phyloP scores from a whole-genome alignment of 1,139 yeast species.

The Trichomonascaceae sp. region DNA sequence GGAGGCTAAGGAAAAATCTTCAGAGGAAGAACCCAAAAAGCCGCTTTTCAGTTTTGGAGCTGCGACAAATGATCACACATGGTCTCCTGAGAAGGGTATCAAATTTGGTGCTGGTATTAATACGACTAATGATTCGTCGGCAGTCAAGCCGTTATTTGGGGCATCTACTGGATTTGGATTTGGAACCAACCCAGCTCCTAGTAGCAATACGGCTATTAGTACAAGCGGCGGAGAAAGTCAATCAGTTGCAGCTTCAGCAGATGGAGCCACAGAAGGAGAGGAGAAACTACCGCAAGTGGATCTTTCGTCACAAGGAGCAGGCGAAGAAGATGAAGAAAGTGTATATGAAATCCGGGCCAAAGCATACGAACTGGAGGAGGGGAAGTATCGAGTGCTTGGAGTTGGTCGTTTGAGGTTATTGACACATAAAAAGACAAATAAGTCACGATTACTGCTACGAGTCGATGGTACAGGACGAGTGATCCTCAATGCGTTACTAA shows the following conservation, averaged over 20 bases:
- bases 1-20: constrained; percentile 3
- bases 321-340: constrained; percentile 77
- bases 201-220: constrained; percentile 11
- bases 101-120: constrained; percentile 26
- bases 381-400: constrained; percentile 44
- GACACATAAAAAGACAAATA: constrained; percentile 49
- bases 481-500: constrained; percentile 60
- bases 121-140: constrained; percentile 5
- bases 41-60: constrained; percentile 12
- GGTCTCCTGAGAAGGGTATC: constrained; percentile 34
- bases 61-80: constrained; percentile 17
- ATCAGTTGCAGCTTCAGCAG: neutral
- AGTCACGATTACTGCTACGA: constrained; percentile 68
- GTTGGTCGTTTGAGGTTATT: constrained; percentile 77
- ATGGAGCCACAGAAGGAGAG: constrained; percentile 14
- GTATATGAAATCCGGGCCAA: constrained; percentile 66
- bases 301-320: constrained; percentile 50
- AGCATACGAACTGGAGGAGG: constrained; percentile 48
- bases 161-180: constrained; percentile 14
- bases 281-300: constrained; percentile 24
- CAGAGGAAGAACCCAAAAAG: neutral
- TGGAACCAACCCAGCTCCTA: constrained; percentile 15
- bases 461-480: constrained; percentile 86
- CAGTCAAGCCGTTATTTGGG: constrained; percentile 6
- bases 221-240: constrained; percentile 14